Percentiles rank a stretch among this genome's conserved stretches.
Evolutionary conservation across 2,329 filamentous ascomycete species (phyloP).

Genomic region (Fusarium liriodendri): DNA sequence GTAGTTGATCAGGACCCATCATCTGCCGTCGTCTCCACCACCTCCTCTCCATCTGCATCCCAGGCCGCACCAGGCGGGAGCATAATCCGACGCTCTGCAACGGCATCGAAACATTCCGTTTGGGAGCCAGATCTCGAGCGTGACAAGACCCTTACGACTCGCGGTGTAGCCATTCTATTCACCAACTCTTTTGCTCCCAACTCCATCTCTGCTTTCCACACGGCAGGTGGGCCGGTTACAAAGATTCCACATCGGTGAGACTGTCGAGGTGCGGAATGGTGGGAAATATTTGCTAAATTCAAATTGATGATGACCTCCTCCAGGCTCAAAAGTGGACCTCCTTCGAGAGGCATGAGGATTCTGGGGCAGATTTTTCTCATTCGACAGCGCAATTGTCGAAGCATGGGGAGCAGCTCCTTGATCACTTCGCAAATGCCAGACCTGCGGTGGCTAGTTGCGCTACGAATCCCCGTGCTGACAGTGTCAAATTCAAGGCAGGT

Average conservation of each 20-base stretch:
- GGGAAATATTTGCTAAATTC: not conserved
- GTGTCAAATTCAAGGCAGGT: not conserved
- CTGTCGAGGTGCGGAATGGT: not conserved
- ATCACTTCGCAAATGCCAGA: not conserved
- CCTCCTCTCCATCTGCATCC: not conserved
- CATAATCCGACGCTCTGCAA: not conserved
- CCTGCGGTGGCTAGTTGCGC: no score
- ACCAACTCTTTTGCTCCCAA: not conserved
- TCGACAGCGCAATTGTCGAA: not conserved
- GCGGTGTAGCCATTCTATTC: not conserved
- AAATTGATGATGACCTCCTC: not conserved
- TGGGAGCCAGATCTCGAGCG: not conserved
- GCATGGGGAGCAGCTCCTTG: not conserved
- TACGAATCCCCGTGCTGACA: not conserved
- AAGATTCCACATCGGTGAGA: not conserved
- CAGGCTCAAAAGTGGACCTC: not conserved
- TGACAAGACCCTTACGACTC: not conserved
- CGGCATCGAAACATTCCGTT: not conserved
- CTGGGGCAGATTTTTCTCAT: not conserved
- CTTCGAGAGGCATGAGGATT: not conserved
- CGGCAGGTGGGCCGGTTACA: no score
- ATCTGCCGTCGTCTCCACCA: not conserved
- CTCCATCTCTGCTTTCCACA: not conserved
- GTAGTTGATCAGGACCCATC: not conserved
- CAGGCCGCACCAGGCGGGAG: not conserved